Base-by-base conservation (phyloP, 768 basidiomycete species). In the Tulasnella calospora region DNA sequence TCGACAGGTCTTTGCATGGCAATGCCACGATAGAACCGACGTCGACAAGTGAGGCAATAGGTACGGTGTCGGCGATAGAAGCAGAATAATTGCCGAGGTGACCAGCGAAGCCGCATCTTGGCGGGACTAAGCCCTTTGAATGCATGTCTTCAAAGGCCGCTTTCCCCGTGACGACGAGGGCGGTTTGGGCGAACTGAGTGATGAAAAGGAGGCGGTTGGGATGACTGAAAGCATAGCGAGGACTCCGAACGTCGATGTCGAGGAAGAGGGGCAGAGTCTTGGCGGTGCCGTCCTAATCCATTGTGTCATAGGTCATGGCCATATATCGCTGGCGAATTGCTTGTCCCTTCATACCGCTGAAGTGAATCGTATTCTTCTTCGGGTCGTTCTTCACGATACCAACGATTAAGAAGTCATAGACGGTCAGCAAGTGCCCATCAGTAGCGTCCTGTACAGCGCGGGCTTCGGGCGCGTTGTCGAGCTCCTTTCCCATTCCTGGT, bases 321-420 rank as follows among this genome's bases (percentile, higher is more conserved):
- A n/a, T n/a, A n/a, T n/a, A n/a, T n/a, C n/a, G n/a, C n/a, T n/a
- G n/a, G n/a, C n/a, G n/a, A n/a, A n/a, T n/a, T n/a, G n/a, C n/a
- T n/a, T n/a, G n/a, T n/a, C n/a, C n/a, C n/a, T n/a, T n/a, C n/a
- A n/a, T n/a, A n/a, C n/a, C n/a, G n/a, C n/a, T n/a, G n/a, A n/a
- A n/a, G n/a, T n/a, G 97, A 81, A 99, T 92, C 0, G 96, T 99
- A 88, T 98, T 95, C 85, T 94, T 91, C 88, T 96, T 98, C 27
- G 97, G 96, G 84, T 99, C 98, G 84, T 96, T 93, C 86, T 96
- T 97, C 85, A 99, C 97, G 81, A 99, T 98, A 84, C 99, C 96
- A 82, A 98, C 87, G 83, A 99, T 97, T 7, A 19, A 35, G 61
- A 35, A n/a, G n/a, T n/a, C n/a, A n/a, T n/a, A n/a, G n/a, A n/a